A percentile compares a stretch with the other conserved stretches of the same genome.
Evolutionary conservation across 768 basidiomycete species (phyloP).

Genomic region (Agrocybe chaxingu): DNA sequence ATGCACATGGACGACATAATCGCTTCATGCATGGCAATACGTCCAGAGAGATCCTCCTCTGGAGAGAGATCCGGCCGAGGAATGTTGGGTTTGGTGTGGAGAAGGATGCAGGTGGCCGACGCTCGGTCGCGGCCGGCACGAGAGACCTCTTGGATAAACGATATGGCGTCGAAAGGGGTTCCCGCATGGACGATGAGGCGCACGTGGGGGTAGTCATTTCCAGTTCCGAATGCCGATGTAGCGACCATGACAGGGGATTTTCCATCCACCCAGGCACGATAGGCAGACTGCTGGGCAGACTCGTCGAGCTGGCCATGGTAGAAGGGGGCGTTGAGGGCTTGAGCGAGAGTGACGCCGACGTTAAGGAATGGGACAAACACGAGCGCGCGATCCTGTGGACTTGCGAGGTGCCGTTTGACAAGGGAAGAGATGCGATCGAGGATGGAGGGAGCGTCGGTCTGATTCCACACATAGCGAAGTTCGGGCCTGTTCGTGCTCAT

Average conservation of each 20-base stretch:
- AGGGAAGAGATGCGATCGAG: background rate
- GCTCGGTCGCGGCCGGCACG: conserved; percentile 15
- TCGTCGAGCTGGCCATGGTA: conserved; percentile 1
- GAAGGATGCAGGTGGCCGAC: conserved; percentile 4
- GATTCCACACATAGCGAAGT: background rate
- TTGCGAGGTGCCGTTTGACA: background rate
- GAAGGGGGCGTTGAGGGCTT: background rate
- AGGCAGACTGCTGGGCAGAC: background rate
- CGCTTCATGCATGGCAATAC: too few relatives aligned
- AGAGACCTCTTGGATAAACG: conserved; percentile 17
- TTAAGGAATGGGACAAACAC: conserved; percentile 8
- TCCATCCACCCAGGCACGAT: conserved; percentile 11
- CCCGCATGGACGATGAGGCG: conserved; percentile 16
- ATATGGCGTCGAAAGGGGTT: conserved; percentile 18
- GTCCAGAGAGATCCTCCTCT: too few relatives aligned
- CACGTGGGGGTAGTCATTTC: conserved; percentile 21
- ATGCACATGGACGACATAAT: background rate
- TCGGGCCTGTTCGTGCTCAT: conserved; percentile 1
- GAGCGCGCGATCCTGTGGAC: conserved; percentile 1
- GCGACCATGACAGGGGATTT: conserved; percentile 7
- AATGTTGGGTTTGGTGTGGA: background rate
- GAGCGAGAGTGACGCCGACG: background rate
- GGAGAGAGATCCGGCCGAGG: background rate
- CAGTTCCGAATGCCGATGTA: conserved; percentile 23
- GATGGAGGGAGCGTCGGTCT: too few relatives aligned